Evolutionary conservation across 345 rosid species (phyloP).

Genomic region (Camelina laxa): DNA sequence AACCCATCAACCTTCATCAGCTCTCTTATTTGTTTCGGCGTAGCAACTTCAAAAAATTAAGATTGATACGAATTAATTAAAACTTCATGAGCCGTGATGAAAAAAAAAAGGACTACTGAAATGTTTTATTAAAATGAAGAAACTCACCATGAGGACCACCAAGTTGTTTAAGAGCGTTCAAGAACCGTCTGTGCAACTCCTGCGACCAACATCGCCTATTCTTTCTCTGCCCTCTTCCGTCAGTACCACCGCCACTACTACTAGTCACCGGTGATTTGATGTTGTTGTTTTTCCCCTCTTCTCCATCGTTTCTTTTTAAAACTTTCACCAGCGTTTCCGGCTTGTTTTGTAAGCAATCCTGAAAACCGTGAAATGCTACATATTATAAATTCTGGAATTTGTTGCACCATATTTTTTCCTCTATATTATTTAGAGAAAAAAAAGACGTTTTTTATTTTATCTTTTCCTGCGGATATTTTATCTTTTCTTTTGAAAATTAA

Average conservation of each 20-base stretch:
- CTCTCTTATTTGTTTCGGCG: slow-evolving; percentile 94
- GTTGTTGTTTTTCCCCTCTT: slow-evolving; percentile 44
- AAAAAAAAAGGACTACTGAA: not conserved
- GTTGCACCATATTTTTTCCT: not conserved
- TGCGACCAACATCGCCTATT: slow-evolving; percentile 95
- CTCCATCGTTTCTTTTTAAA: slow-evolving; percentile 48
- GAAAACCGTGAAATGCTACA: not conserved
- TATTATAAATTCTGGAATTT: not conserved
- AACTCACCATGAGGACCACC: slow-evolving; percentile 86
- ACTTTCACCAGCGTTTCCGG: slow-evolving; percentile 58
- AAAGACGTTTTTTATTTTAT: too few species aligned
- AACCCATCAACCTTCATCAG: slow-evolving; percentile 93
- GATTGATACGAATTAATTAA: not conserved
- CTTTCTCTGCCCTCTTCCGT: slow-evolving; percentile 52
- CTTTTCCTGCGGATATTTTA: too few species aligned
- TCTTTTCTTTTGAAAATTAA: too few species aligned
- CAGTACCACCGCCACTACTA: slow-evolving; percentile 13
- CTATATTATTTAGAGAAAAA: too few species aligned
- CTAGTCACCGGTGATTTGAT: slow-evolving; percentile 42
- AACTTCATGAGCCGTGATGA: slow-evolving; percentile 1
- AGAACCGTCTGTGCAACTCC: slow-evolving; percentile 81
- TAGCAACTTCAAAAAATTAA: slow-evolving; percentile 60
- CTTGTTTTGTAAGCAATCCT: slow-evolving; percentile 53
- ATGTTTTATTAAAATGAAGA: slow-evolving; percentile 8
- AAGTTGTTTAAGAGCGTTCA: slow-evolving; percentile 84